A percentile compares a stretch with the other conserved stretches of the same genome.
These are phyloP conservation scores for Penicillium daleae DNA, from an alignment of 495 filamentous ascomycete species.

Conservation along the genomic window DNA sequence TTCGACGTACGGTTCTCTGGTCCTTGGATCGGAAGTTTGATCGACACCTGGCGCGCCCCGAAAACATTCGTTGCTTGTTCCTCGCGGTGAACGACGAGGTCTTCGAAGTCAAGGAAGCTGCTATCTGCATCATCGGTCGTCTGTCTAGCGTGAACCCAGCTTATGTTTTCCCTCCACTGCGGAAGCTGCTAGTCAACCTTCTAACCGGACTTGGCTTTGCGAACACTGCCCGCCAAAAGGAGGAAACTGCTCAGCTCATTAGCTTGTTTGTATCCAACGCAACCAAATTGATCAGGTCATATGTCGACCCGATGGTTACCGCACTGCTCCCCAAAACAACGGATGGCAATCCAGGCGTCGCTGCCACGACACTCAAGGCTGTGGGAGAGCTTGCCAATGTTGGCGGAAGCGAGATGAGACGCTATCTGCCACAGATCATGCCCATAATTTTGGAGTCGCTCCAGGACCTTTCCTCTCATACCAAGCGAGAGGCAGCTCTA, in stretches of 20 bases:
- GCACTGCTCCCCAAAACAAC: slow-evolving; percentile 86
- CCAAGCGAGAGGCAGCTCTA: slow-evolving; percentile 88
- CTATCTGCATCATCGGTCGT: slow-evolving; percentile 93
- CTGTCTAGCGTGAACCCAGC: slow-evolving; percentile 91
- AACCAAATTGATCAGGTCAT: slow-evolving; percentile 87
- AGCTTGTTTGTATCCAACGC: slow-evolving; percentile 90
- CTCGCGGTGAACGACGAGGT: slow-evolving; percentile 95
- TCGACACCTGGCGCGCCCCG: slow-evolving; percentile 88
- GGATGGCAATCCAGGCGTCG: slow-evolving; percentile 82
- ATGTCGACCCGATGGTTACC: slow-evolving; percentile 91
- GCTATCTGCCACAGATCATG: slow-evolving; percentile 89
- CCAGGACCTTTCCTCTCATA: slow-evolving; percentile 86
- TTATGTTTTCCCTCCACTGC: slow-evolving; percentile 92
- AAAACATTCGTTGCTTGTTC: slow-evolving; percentile 94
- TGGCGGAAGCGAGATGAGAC: slow-evolving; percentile 86
- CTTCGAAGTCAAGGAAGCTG: slow-evolving; percentile 88
- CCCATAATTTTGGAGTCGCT: slow-evolving; percentile 89
- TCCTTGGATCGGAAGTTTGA: slow-evolving; percentile 94
- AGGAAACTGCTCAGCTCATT: slow-evolving; percentile 92
- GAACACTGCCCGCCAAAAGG: slow-evolving; percentile 89
- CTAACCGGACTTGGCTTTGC: slow-evolving; percentile 94
- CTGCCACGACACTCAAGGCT: slow-evolving; percentile 88
- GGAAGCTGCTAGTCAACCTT: slow-evolving; percentile 94
- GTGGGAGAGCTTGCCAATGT: slow-evolving; percentile 92
- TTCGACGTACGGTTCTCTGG: slow-evolving; percentile 82